These are phyloP conservation scores for Globisporangium acanthophoron DNA, from an alignment of 352 stramenopile species.

Conservation along the genomic window DNA sequence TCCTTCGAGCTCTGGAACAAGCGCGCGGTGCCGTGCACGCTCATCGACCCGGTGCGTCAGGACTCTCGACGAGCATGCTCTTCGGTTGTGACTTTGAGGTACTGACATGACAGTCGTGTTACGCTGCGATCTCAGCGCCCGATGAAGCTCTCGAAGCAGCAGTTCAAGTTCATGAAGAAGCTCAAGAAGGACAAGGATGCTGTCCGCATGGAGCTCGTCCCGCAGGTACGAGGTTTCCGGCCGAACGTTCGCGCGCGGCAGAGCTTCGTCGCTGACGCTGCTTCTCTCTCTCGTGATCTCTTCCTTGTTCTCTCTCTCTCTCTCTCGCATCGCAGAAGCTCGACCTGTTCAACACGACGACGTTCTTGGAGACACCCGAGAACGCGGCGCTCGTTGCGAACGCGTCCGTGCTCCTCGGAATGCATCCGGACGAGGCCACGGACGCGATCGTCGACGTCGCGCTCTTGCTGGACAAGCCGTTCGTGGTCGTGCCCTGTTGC, in stretches of 20 bases:
- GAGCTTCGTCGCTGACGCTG: not conserved
- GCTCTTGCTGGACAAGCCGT: slow-evolving; percentile 87
- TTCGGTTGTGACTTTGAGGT: not conserved
- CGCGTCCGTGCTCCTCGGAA: slow-evolving; percentile 85
- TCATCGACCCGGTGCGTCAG: slow-evolving; percentile 70
- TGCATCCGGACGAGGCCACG: slow-evolving; percentile 95
- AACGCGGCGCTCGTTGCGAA: slow-evolving; percentile 56
- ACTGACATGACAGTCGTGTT: not conserved
- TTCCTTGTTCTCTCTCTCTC: not conserved
- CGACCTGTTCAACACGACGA: slow-evolving; percentile 59
- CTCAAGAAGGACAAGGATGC: slow-evolving; percentile 34
- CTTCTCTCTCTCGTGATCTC: not conserved
- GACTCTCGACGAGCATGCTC: not conserved
- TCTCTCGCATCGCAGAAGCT: slow-evolving; percentile 18
- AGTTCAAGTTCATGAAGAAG: slow-evolving; percentile 72
- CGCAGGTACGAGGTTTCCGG: slow-evolving; percentile 29
- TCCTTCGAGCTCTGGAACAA: slow-evolving; percentile 86
- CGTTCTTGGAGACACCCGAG: slow-evolving; percentile 38
- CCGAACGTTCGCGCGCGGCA: not conserved
- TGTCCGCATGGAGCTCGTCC: slow-evolving; percentile 29
- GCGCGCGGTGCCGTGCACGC: slow-evolving; percentile 52
- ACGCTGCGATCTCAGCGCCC: slow-evolving; percentile 36
- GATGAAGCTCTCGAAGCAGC: slow-evolving; percentile 61
- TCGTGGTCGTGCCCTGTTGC: slow-evolving; percentile 96
- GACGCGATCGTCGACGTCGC: slow-evolving; percentile 93